Evolutionary conservation across 441 rosid genomes (phyloP), one percentile per base, ranked within the genome.

Genomic region (Populus hybrid): DNA sequence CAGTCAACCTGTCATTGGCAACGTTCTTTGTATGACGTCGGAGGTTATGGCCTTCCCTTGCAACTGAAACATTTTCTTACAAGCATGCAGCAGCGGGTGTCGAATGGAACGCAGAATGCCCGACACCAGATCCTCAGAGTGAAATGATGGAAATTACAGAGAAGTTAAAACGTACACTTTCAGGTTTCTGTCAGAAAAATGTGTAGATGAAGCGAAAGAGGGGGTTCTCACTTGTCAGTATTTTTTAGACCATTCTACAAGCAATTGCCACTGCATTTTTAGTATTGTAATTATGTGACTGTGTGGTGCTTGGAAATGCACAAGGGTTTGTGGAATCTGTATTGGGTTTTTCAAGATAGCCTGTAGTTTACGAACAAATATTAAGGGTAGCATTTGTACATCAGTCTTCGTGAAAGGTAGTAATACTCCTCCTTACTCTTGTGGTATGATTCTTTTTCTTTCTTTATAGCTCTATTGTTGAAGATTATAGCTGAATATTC

Each of bases 251-350:
- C 32, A 73, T 64, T 50, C 20, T 38, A 54, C 26, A 67, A 66
- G 73, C 72, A 70, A 54, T 67, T 70, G 77, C 64, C 73, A 69
- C 72, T 21, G 63, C 63, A 70, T 46, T 57, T 67, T 73, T 77
- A 46, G 73, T 75, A 63, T 38, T 59, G 65, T 73, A 73, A n/a
- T 79, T 67, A 71, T 72, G 54, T 75, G 74, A 74, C 71, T 73
- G 76, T 83, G 71, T 84, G 83, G 73, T 16, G 59, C 23, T 76
- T 69, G 81, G 81, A 76, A 69, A 75, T 80, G 79, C 76, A 66
- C 35, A n/a, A 35, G 72, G 78, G 78, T 35, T 76, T 77, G 78
- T 70, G 20, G 59, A 34, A 67, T 75, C 35, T 68, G 3, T 71
- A 50, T 72, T 78, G 74, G 82, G 57, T 61, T 72, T 68, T 46